Evolutionary conservation across 1,284 basidiomycete genomes (phyloP).

Genomic region (Ceratobasidium sp.): DNA sequence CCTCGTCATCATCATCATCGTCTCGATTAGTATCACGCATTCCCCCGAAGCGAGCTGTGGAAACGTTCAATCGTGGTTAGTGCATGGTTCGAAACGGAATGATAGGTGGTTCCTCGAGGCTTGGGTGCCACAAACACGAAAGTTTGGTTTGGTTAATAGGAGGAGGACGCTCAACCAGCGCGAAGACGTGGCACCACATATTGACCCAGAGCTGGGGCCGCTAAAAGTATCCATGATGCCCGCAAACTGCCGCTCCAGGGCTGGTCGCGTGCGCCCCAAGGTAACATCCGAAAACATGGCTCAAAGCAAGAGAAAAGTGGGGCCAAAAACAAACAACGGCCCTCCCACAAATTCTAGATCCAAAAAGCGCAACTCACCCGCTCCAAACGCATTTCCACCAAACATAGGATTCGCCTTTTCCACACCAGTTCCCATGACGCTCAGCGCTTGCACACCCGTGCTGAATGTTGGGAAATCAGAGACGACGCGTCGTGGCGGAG

Average conservation of each 20-base stretch:
- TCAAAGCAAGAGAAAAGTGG: neutral
- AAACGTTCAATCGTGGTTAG: neutral
- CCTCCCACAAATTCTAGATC: neutral
- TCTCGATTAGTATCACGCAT: slow-evolving; percentile 59
- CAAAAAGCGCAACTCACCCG: slow-evolving; percentile 16
- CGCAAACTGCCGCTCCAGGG: slow-evolving; percentile 8
- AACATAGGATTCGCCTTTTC: slow-evolving; percentile 49
- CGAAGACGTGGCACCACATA: neutral
- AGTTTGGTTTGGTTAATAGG: too few species aligned
- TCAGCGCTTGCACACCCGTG: slow-evolving; percentile 67
- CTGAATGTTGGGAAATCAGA: slow-evolving; percentile 89
- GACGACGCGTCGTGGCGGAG: slow-evolving; percentile 82
- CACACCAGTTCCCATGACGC: slow-evolving; percentile 81
- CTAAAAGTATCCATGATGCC: neutral
- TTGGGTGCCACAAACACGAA: neutral
- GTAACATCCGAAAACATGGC: neutral
- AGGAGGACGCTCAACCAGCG: neutral
- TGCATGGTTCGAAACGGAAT: neutral
- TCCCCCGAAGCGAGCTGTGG: slow-evolving; percentile 61
- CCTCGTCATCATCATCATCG: slow-evolving; percentile 66
- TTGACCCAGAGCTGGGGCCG: neutral
- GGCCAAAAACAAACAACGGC: neutral
- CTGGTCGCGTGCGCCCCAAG: neutral
- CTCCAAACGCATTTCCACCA: slow-evolving; percentile 45
- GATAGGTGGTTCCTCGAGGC: neutral